These are phyloP conservation scores for Mycosphaerelloides madeirae DNA, from an alignment of 2,329 filamentous ascomycete species.

Conservation along the genomic window DNA sequence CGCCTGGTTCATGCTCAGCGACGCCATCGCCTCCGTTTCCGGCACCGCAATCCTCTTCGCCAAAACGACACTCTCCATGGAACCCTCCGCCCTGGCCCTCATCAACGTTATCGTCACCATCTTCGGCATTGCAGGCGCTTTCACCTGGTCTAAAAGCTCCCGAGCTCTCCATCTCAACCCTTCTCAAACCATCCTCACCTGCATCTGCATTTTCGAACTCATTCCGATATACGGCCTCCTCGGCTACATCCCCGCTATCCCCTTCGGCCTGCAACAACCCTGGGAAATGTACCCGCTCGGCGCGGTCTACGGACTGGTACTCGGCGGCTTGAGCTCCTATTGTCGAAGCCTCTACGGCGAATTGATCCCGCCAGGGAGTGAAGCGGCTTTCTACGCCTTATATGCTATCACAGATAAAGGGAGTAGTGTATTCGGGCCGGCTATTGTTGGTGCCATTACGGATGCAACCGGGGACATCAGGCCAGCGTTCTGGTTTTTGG, in stretches of 20 bases:
- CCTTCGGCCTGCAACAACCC: constrained; percentile 80
- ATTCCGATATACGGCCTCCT: constrained; percentile 89
- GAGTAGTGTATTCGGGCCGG: constrained; percentile 86
- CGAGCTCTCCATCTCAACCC: constrained; percentile 65
- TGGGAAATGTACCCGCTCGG: constrained; percentile 97
- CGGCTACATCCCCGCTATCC: constrained; percentile 78
- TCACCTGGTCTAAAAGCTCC: constrained; percentile 80
- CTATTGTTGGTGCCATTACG: constrained; percentile 89
- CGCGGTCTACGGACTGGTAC: constrained; percentile 84
- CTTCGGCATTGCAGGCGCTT: constrained; percentile 79
- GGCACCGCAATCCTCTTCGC: constrained; percentile 94
- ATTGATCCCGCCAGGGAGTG: constrained; percentile 86
- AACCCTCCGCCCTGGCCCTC: constrained; percentile 76
- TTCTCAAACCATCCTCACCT: constrained; percentile 85
- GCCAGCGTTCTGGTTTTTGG: constrained; percentile 84
- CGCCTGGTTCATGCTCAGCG: constrained; percentile 91
- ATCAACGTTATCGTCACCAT: constrained; percentile 91
- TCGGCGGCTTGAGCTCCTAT: constrained; percentile 88
- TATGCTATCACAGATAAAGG: constrained; percentile 98
- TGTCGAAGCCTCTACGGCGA: constrained; percentile 90
- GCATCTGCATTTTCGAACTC: constrained; percentile 82
- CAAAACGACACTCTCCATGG: constrained; percentile 88
- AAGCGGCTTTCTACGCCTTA: constrained; percentile 92
- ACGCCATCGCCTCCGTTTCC: constrained; percentile 89
- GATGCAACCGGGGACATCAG: constrained; percentile 56